A percentile compares a stretch with the other conserved stretches of the same genome.
Evolutionary conservation across 2,329 filamentous ascomycete genomes (phyloP).

Genomic region (Plectosphaerella plurivora): DNA sequence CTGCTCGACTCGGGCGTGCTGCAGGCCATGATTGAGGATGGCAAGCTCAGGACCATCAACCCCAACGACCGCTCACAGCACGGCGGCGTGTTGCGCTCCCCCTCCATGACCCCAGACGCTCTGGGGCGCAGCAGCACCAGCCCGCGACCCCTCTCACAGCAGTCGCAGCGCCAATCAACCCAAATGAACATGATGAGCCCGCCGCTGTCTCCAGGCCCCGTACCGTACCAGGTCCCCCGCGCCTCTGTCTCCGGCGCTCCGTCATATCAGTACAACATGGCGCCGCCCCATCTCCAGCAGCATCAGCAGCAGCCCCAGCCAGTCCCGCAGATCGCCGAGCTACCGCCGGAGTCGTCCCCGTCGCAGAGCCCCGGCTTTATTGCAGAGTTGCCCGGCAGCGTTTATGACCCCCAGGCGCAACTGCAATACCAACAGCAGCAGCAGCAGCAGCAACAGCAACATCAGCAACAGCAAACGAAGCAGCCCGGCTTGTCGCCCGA

Average conservation of each 20-base stretch:
- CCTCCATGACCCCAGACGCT: conserved; percentile 3
- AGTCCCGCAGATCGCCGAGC: conserved; percentile 6
- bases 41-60: conserved; percentile 56
- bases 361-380: conserved; percentile 9
- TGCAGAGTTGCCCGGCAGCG: conserved; percentile 47
- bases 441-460: conserved; percentile 15
- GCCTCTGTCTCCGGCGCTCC: conserved; percentile 24
- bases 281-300: conserved; percentile 20
- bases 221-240: conserved; percentile 36
- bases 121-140: not conserved
- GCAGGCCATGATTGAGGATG: conserved; percentile 63
- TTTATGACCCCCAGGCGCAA: conserved; percentile 31
- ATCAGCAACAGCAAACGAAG: not conserved
- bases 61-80: conserved; percentile 42
- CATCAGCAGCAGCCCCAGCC: conserved; percentile 6
- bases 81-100: conserved; percentile 5
- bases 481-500: conserved; percentile 17
- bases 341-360: not conserved
- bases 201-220: conserved; percentile 20
- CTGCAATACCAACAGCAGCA: conserved; percentile 20
- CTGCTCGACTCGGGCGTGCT: conserved; percentile 62
- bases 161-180: conserved; percentile 12
- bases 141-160: not conserved
- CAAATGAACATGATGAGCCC: conserved; percentile 12
- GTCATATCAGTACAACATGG: conserved; percentile 29